Evolutionary conservation across 2,329 filamentous ascomycete species (phyloP), one percentile per base, ranked within the genome.

Genomic region (Podosphaera aphanis): DNA sequence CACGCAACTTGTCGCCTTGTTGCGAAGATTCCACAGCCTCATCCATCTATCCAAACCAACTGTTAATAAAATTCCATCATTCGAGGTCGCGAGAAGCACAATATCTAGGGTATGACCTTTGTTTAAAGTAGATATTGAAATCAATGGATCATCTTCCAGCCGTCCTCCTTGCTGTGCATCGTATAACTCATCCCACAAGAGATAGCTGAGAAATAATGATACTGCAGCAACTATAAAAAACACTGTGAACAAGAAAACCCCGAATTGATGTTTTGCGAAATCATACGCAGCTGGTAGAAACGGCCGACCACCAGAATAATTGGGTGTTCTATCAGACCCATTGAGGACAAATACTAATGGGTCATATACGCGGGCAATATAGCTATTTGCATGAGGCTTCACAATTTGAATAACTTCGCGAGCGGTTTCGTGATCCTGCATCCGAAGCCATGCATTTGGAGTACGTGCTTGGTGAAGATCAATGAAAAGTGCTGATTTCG

Each of bases 361-460:
- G 36, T 85, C 76, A 55, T 80, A 83, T 1, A 86, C 78, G 39
- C 71, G 70, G 19, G 82, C 80, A 16, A 83, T 66, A 57, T 84
- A 83, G 58, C 74, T 80, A 55, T 81, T 70, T 1, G 75, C 71
- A 46, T 69, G 65, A 5, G 81, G 81, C 51, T 83, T 84, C 53
- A 85, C 70, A 27, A 81, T 71, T n/a, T 73, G 69, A 57, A 86
- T 83, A 15, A 86, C 70, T 55, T 86, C 82, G 33, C 71, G 71
- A 2, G 80, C 81, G 1, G 80, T 84, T 55, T 83, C 78, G 53
- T 84, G 79, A 53, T 86, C 81, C 58, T 86, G 82, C 47, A 84
- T 66, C 21, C 72, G 70, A 43, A 86, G 65, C 82, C 82, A 88
- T 15, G 81, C 79, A 3, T 70, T 74, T 1, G 79, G 81, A n/a